Percentiles rank a stretch among this genome's conserved stretches.
Evolutionary conservation across 2,329 filamentous ascomycete species (phyloP).

Genomic region (Magnaporthiopsis incrustans): DNA sequence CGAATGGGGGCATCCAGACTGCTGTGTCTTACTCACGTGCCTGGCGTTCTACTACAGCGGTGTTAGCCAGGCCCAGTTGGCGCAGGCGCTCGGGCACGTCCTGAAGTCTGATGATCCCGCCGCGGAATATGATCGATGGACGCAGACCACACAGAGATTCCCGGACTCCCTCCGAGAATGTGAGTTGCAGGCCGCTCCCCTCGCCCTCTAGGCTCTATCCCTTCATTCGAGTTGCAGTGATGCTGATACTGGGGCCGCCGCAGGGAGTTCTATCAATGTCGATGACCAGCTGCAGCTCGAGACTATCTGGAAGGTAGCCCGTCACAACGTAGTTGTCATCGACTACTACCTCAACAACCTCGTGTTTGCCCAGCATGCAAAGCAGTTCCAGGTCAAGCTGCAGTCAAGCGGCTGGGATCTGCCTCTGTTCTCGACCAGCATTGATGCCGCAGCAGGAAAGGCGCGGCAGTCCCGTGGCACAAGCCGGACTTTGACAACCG

Average conservation of each 20-base stretch:
- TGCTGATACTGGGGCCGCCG: background rate
- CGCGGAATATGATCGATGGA: conserved; percentile 46
- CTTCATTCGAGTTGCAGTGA: background rate
- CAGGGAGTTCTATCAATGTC: conserved; percentile 44
- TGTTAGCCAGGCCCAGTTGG: conserved; percentile 38
- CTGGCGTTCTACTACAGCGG: conserved; percentile 61
- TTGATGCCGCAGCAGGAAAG: conserved; percentile 1
- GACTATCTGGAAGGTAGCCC: conserved; percentile 41
- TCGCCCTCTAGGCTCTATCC: no score
- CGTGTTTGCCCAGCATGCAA: conserved; percentile 58
- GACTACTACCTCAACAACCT: conserved; percentile 56
- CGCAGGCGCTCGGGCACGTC: conserved; percentile 39
- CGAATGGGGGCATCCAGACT: conserved; percentile 62
- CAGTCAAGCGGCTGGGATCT: conserved; percentile 63
- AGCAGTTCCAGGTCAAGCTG: conserved; percentile 55
- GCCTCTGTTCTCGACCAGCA: conserved; percentile 31
- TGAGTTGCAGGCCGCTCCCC: background rate
- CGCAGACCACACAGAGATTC: conserved; percentile 27
- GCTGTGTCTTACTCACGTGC: conserved; percentile 56
- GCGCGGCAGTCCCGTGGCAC: conserved; percentile 11
- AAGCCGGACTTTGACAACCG: conserved; percentile 41
- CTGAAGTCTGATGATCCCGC: conserved; percentile 48
- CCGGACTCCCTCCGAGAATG: conserved; percentile 41
- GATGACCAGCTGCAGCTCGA: conserved; percentile 44
- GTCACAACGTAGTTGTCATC: conserved; percentile 40